A percentile compares a stretch with the other conserved stretches of the same genome.
Evolutionary conservation across 768 basidiomycete species (phyloP).

Genomic region (Calocybe gangraenosa): DNA sequence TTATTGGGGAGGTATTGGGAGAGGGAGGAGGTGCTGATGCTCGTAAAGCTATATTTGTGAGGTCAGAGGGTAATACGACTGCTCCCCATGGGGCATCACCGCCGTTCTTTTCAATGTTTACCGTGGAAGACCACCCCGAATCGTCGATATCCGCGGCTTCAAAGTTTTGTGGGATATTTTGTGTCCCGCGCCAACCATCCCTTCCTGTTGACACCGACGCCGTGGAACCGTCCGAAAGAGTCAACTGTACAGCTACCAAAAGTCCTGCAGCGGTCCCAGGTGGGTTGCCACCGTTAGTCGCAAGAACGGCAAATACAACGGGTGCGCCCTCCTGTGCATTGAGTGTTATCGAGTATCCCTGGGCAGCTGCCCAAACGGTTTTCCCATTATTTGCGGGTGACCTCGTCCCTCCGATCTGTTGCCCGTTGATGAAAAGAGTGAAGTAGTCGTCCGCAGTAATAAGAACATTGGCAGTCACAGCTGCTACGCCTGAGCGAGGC

Average conservation of each 20-base stretch:
- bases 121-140: slow-evolving; percentile 3
- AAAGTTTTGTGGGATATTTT: slow-evolving; percentile 6
- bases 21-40: not conserved
- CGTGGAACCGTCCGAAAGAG: slow-evolving; percentile 6
- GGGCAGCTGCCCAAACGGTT: slow-evolving; percentile 5
- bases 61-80: not conserved
- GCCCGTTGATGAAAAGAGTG: slow-evolving; percentile 8
- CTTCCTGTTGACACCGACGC: slow-evolving; percentile 4
- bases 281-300: not conserved
- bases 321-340: slow-evolving; percentile 1
- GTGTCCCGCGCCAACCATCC: not conserved
- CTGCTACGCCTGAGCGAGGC: not conserved
- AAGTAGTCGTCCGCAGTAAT: slow-evolving; percentile 11
- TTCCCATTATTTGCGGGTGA: not conserved
- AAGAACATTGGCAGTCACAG: slow-evolving; percentile 5
- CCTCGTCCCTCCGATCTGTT: slow-evolving; percentile 5
- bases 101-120: slow-evolving; percentile 5
- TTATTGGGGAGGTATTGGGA: not conserved
- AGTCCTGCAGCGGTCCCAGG: slow-evolving; percentile 4
- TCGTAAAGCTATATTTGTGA: not conserved
- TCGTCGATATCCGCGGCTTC: slow-evolving; percentile 1
- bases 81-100: slow-evolving; percentile 1
- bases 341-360: slow-evolving; percentile 6
- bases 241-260: slow-evolving; percentile 2
- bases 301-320: slow-evolving; percentile 5